These are phyloP conservation scores for Cinnamomum micranthum DNA, from an alignment of 164 flowering plant species.

Conservation along the genomic window DNA sequence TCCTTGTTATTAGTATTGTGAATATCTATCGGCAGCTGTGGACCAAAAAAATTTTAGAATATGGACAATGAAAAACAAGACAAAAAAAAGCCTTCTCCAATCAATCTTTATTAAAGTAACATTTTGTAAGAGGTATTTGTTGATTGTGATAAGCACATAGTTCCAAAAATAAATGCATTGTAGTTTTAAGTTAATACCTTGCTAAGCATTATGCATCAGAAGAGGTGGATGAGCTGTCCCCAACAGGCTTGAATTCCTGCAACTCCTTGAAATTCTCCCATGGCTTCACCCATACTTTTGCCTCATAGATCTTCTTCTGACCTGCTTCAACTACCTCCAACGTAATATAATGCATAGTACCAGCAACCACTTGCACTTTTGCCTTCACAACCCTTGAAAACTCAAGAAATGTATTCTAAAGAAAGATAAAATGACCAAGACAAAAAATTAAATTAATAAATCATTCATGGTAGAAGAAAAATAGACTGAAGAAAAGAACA, in stretches of 20 bases:
- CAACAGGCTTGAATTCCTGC: constrained; percentile 61
- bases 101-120: too few species aligned
- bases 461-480: too few species aligned
- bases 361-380: constrained; percentile 70
- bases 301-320: constrained; percentile 63
- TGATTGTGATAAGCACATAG: too few species aligned
- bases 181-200: constrained; percentile 27
- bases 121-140: too few species aligned
- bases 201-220: constrained; percentile 53
- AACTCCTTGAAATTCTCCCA: constrained; percentile 73
- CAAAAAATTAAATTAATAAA: too few species aligned
- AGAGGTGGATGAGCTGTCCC: constrained; percentile 41
- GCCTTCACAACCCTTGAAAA: constrained; percentile 65
- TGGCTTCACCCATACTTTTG: constrained; percentile 77
- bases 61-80: too few species aligned
- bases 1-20: too few species aligned
- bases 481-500: too few species aligned
- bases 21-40: too few species aligned
- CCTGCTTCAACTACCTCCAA: constrained; percentile 66
- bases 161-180: neutral
- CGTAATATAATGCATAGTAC: constrained; percentile 57
- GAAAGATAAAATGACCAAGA: neutral
- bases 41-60: too few species aligned
- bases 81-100: too few species aligned
- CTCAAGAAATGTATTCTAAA: constrained; percentile 56